A percentile compares a stretch with the other conserved stretches of the same genome.
Conservation (phyloP, 805 yeast genomes). For the Pichia sporocuriosa region DNA sequence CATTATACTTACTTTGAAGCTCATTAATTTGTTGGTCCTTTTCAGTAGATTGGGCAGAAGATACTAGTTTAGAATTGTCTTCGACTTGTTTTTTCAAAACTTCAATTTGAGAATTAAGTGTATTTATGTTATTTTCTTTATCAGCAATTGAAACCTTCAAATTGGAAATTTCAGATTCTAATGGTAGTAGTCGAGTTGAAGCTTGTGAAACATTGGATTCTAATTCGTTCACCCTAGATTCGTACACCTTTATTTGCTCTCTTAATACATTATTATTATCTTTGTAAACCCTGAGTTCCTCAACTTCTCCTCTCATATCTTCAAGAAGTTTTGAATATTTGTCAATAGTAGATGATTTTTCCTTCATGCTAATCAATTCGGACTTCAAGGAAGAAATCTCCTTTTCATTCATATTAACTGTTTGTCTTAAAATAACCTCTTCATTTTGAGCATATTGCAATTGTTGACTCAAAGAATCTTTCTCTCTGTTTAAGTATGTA, state of each 20-base stretch:
- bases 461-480: conserved; percentile 61
- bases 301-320: conserved; percentile 23
- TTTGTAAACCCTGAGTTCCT: conserved; percentile 26
- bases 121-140: conserved; percentile 42
- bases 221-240: conserved; percentile 12
- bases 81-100: conserved; percentile 51
- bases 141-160: conserved; percentile 33
- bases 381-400: conserved; percentile 48
- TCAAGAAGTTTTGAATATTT: conserved; percentile 19
- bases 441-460: conserved; percentile 48
- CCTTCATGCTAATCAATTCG: conserved; percentile 35
- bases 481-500: conserved; percentile 61
- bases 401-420: conserved; percentile 37
- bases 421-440: conserved; percentile 43
- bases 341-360: conserved; percentile 18
- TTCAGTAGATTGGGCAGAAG: conserved; percentile 11
- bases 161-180: conserved; percentile 21
- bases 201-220: conserved; percentile 13
- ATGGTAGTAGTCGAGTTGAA: conserved; percentile 10
- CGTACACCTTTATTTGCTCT: conserved; percentile 16
- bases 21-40: conserved; percentile 15
- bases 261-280: conserved; percentile 26
- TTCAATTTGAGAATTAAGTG: conserved; percentile 47
- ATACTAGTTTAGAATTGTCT: conserved; percentile 32
- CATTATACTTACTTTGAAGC: conserved; percentile 15